Evolutionary conservation across 2,329 filamentous ascomycete genomes (phyloP), one percentile per base, ranked within the genome.

Genomic region (Orbilia oligospora): DNA sequence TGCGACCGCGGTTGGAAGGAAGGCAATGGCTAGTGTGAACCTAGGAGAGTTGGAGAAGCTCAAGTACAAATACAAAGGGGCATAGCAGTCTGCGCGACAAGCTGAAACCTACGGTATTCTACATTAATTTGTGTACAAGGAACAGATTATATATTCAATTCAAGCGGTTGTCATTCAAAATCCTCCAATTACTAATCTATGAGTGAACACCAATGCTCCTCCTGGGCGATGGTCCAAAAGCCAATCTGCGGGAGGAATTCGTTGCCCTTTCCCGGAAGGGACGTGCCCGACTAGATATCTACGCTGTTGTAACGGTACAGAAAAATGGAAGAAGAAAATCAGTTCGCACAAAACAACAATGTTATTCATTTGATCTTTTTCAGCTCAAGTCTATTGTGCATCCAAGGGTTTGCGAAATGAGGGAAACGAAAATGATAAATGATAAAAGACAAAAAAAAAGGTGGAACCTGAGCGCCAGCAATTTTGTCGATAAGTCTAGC

Each of bases 401-500:
- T 71, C 66, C 69, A 76, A 70, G 70, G 49, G 46, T 49, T 38
- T 46, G 63, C 64, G 41, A 55, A 68, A 63, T 33, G 41, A 69
- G 33, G 55, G 71, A 63, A 76, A 55, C n/a, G 36, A 66, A 66
- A 33, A 64, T 65, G 16, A 38, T 41, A 63, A 70, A 56, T 33
- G 41, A 70, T 48, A 61, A 49, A 33, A 2, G 8, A 51, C 27
- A 51, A 51, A 64, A 41, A 51, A 51, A 51, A 64, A 41, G 61
- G 64, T 64, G 67, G 53, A 64, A 38, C 51, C 33, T 27, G 72
- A 71, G 72, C 18, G 56, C 48, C 44, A 78, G 68, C 75, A 78
- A 78, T 63, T 78, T n/a, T 78, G 68, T 78, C 75, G 75, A 78
- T 65, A 69, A 72, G 63, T 72, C 75, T 72, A 33, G 75, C 75